These are phyloP conservation scores for Salvia sclarea DNA, from an alignment of 305 asterid species.

Conservation along the genomic window DNA sequence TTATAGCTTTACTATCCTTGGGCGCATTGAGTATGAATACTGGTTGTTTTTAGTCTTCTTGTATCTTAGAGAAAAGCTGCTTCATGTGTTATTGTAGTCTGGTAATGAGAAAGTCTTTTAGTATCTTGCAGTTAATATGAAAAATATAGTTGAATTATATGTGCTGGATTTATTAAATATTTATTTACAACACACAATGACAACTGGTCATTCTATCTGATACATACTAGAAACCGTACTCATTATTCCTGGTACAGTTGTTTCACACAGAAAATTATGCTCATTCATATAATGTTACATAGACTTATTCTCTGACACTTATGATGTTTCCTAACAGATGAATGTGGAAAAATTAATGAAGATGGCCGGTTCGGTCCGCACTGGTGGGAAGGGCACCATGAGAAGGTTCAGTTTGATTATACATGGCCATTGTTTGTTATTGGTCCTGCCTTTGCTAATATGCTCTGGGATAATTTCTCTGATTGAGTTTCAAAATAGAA, in stretches of 20 bases:
- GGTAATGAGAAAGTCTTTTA: not conserved
- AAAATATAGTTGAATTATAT: not conserved
- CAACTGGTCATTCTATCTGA: not conserved
- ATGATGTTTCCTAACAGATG: constrained; percentile 49
- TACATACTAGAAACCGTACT: not conserved
- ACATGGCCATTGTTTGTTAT: not conserved
- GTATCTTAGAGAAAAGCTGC: not conserved
- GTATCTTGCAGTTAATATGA: not conserved
- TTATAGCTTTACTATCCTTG: not conserved
- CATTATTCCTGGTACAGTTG: not conserved
- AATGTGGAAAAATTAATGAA: constrained; percentile 72
- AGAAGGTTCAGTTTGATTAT: constrained; percentile 50
- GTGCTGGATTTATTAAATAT: not conserved
- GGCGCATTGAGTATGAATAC: not conserved
- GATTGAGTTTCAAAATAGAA: not conserved
- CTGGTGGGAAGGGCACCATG: constrained; percentile 85
- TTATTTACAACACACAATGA: not conserved
- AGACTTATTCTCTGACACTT: not conserved
- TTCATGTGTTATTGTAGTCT: not conserved
- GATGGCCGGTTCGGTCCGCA: constrained; percentile 87
- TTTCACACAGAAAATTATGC: not conserved
- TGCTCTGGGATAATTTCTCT: not conserved
- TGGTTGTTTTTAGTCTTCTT: not conserved
- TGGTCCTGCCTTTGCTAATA: not conserved
- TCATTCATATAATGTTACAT: not conserved